These are phyloP conservation scores for Leccinum olivaceoglutinosum DNA, from an alignment of 1,284 basidiomycete species.

Conservation along the genomic window DNA sequence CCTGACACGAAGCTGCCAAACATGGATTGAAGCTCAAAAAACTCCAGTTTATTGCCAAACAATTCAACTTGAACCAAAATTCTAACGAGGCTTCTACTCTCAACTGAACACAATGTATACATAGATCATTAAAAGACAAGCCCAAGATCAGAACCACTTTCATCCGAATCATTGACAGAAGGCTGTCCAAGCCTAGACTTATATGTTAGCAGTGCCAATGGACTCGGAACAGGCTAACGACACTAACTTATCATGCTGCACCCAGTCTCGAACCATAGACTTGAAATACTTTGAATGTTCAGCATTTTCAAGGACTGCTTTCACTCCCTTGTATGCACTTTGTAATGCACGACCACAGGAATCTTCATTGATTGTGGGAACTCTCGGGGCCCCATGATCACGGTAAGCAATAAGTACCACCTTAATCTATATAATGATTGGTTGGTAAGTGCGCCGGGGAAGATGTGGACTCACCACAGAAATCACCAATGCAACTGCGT, in stretches of 20 bases:
- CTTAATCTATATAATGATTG: neutral
- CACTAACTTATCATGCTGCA: neutral
- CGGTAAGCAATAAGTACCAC: neutral
- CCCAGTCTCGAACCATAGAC: neutral
- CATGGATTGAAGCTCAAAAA: too few relatives aligned
- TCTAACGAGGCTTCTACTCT: too few relatives aligned
- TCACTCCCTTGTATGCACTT: neutral
- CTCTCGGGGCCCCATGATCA: neutral
- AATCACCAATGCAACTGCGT: neutral
- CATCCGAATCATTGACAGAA: neutral
- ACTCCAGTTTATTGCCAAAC: too few relatives aligned
- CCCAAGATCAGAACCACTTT: neutral
- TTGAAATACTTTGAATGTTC: neutral
- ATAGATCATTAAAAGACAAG: neutral
- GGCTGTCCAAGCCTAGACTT: neutral
- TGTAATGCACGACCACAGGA: neutral
- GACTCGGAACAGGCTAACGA: neutral
- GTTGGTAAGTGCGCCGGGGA: neutral
- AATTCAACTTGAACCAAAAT: too few relatives aligned
- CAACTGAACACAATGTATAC: too few relatives aligned
- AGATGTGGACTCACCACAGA: neutral
- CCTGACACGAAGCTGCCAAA: too few relatives aligned
- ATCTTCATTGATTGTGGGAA: neutral
- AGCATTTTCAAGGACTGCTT: neutral
- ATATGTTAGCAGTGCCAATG: neutral